A percentile compares a stretch with the other conserved stretches of the same genome.
Evolutionary conservation across 768 basidiomycete genomes (phyloP).

Genomic region (Crassisporium funariophilum): DNA sequence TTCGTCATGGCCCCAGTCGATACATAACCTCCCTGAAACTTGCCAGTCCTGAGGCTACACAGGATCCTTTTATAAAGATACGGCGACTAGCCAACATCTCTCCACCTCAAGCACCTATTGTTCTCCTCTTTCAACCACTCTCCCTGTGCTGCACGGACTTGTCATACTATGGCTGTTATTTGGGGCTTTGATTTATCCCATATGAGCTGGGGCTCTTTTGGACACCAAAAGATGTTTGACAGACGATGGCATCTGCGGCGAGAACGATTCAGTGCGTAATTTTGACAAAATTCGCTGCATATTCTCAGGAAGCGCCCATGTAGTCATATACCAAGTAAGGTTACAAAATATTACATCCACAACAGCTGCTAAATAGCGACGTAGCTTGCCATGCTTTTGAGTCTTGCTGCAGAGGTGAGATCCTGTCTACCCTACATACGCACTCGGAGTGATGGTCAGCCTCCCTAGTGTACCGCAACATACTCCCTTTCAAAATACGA

Average conservation of each 20-base stretch:
- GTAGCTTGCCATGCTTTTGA: slow-evolving; percentile 32
- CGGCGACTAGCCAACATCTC: too few relatives aligned
- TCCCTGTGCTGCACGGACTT: too few relatives aligned
- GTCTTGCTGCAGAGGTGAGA: slow-evolving; percentile 34
- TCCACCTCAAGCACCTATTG: too few relatives aligned
- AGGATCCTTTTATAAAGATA: too few relatives aligned
- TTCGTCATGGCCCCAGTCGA: too few relatives aligned
- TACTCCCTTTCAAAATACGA: slow-evolving; percentile 39
- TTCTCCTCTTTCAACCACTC: too few relatives aligned
- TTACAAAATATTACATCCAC: background rate
- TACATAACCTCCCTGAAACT: too few relatives aligned
- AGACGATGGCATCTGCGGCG: slow-evolving; percentile 32
- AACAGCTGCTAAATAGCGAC: slow-evolving; percentile 5
- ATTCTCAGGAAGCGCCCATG: too few relatives aligned
- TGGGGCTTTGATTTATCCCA: slow-evolving; percentile 38
- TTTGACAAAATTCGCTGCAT: too few relatives aligned
- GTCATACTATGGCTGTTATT: slow-evolving; percentile 29
- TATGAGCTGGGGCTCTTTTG: slow-evolving; percentile 35
- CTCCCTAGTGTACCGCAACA: slow-evolving; percentile 31
- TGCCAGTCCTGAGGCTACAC: too few relatives aligned
- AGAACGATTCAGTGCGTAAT: slow-evolving; percentile 32
- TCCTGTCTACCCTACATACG: background rate
- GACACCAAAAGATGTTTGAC: slow-evolving; percentile 33
- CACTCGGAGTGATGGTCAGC: too few relatives aligned
- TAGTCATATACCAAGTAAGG: slow-evolving; percentile 22